Conservation (phyloP, 163 green algal species). For the Volvox carteri region DNA sequence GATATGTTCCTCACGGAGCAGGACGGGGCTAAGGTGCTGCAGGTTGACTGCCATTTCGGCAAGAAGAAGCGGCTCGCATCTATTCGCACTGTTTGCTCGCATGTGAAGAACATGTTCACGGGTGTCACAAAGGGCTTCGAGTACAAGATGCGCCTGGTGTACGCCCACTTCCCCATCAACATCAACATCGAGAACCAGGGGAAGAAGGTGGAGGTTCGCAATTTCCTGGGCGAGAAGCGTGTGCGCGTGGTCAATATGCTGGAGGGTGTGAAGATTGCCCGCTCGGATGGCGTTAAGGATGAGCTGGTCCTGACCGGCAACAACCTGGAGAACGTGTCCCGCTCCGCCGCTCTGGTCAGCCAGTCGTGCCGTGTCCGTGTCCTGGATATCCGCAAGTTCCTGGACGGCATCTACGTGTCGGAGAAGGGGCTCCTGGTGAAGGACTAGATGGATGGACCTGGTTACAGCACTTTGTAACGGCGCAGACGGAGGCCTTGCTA, state of each 20-base stretch:
- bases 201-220: conserved; percentile 95
- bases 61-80: conserved; percentile 94
- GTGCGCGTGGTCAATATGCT: conserved; percentile 97
- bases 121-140: conserved; percentile 98
- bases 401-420: conserved; percentile 98
- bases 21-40: conserved; percentile 81
- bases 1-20: conserved; percentile 94
- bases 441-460: conserved; percentile 38
- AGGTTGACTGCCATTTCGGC: conserved; percentile 94
- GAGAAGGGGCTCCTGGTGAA: conserved; percentile 67
- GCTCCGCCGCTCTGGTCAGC: conserved; percentile 93
- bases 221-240: conserved; percentile 99
- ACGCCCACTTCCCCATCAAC: conserved; percentile 99
- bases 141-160: conserved; percentile 99
- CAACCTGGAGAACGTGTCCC: conserved; percentile 97
- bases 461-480: conserved; percentile 35
- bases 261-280: conserved; percentile 87
- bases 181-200: conserved; percentile 95
- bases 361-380: conserved; percentile 79
- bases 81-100: conserved; percentile 92
- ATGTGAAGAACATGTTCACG: conserved; percentile 98
- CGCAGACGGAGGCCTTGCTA: conserved; percentile 25
- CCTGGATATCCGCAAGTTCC: conserved; percentile 99
- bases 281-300: conserved; percentile 95
- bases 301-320: conserved; percentile 96